These are phyloP conservation scores for Dactylorhiza incarnata DNA, from an alignment of 106 monocot species.

Conservation along the genomic window DNA sequence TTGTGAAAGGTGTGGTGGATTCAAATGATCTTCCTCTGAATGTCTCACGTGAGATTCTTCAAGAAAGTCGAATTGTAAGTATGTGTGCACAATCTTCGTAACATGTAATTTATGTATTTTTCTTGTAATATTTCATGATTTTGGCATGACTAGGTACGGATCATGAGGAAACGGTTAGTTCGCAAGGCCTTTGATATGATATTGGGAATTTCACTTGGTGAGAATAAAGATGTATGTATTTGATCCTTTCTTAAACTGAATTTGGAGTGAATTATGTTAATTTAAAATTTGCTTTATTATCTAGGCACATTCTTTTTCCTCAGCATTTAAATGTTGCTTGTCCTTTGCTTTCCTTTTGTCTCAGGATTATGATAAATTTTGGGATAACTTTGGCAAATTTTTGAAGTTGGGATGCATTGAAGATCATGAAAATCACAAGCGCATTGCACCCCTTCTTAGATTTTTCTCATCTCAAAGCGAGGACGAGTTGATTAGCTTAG, in stretches of 20 bases:
- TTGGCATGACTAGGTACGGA: constrained; percentile 57
- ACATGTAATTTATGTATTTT: neutral
- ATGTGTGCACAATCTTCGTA: neutral
- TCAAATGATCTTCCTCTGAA: constrained; percentile 98
- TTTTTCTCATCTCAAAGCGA: constrained; percentile 91
- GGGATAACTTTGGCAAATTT: constrained; percentile 94
- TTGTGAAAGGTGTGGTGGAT: constrained; percentile 98
- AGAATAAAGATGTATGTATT: constrained; percentile 78
- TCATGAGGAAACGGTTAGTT: constrained; percentile 91
- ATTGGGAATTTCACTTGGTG: constrained; percentile 84
- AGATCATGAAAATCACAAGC: constrained; percentile 88
- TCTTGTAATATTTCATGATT: constrained; percentile 3
- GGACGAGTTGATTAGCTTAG: constrained; percentile 78
- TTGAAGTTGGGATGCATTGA: constrained; percentile 94
- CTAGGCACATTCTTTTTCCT: neutral
- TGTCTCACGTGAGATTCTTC: constrained; percentile 98
- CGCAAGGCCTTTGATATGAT: constrained; percentile 99
- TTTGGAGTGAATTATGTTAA: neutral
- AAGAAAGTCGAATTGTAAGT: constrained; percentile 98
- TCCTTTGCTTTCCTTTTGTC: constrained; percentile 12
- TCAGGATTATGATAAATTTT: constrained; percentile 96
- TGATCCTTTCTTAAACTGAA: neutral
- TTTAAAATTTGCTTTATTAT: neutral
- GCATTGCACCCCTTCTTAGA: constrained; percentile 85
- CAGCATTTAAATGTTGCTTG: neutral